Percentiles rank a stretch among this genome's conserved stretches.
phyloP scores from a whole-genome alignment of 2,329 filamentous ascomycete genomes.

The Bipolaris victoriae region DNA sequence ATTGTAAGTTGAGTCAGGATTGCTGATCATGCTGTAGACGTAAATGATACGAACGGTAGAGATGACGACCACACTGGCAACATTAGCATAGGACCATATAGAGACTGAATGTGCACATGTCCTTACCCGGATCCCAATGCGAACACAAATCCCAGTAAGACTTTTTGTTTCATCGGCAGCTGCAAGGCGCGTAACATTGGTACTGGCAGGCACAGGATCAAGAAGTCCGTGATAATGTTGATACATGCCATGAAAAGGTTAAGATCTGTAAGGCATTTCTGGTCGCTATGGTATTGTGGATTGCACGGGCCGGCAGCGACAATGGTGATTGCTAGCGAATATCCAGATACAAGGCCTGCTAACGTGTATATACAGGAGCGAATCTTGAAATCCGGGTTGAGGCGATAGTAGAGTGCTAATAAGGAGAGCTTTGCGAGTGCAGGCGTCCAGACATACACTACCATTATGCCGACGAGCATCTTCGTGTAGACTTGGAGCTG shows the following conservation, averaged over 20 bases:
- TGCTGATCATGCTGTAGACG: conserved; percentile 23
- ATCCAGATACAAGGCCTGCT: conserved; percentile 20
- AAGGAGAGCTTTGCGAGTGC: conserved; percentile 31
- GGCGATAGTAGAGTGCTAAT: conserved; percentile 28
- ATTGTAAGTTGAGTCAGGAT: conserved; percentile 28
- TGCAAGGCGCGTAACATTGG: conserved; percentile 30
- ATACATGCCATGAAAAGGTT: conserved; percentile 31
- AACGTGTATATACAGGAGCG: conserved; percentile 22
- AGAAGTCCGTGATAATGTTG: conserved; percentile 47
- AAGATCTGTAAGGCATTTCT: conserved; percentile 25
- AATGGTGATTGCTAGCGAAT: conserved; percentile 26
- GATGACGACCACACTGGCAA: conserved; percentile 21
- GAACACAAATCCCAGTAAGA: conserved; percentile 39
- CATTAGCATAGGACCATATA: conserved; percentile 1
- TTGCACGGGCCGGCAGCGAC: conserved; percentile 28
- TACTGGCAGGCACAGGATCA: conserved; percentile 40
- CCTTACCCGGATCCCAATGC: conserved; percentile 33
- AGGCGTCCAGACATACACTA: conserved; percentile 30
- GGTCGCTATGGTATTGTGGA: conserved; percentile 16
- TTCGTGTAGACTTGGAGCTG: conserved; percentile 16
- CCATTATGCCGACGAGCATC: conserved; percentile 24
- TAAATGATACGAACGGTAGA: conserved; percentile 31
- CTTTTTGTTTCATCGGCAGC: conserved; percentile 36
- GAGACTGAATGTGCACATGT: background rate
- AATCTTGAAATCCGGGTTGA: conserved; percentile 18